phyloP scores from a whole-genome alignment of 768 basidiomycete genomes.

The Agaricus sinodeliciosus region DNA sequence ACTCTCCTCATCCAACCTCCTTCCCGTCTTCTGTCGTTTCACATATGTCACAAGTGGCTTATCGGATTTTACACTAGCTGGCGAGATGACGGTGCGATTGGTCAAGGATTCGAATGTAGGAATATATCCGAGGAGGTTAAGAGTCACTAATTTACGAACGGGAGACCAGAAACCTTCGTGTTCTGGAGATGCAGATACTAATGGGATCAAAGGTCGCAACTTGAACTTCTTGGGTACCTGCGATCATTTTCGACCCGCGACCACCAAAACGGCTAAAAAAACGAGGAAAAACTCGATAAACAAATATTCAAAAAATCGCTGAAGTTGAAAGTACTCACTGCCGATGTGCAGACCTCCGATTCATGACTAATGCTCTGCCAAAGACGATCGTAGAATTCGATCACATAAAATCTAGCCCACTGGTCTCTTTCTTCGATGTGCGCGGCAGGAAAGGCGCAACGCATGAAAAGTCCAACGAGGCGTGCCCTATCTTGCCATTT shows the following conservation, averaged over 20 bases:
- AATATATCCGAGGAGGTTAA: slow-evolving; percentile 26
- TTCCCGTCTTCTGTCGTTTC: slow-evolving; percentile 40
- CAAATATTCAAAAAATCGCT: neutral
- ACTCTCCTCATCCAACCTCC: slow-evolving; percentile 16
- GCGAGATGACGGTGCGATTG: slow-evolving; percentile 12
- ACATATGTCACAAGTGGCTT: slow-evolving; percentile 47
- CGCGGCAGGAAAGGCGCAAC: slow-evolving; percentile 54
- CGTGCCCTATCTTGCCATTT: slow-evolving; percentile 57
- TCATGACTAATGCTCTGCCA: slow-evolving; percentile 52
- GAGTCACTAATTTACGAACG: slow-evolving; percentile 22
- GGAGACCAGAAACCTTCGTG: slow-evolving; percentile 27
- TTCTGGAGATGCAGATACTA: neutral
- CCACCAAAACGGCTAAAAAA: slow-evolving; percentile 19
- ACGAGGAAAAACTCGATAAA: neutral
- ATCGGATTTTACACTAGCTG: slow-evolving; percentile 3
- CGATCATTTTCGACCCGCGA: slow-evolving; percentile 30
- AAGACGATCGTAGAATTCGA: slow-evolving; percentile 48
- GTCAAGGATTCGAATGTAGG: slow-evolving; percentile 14
- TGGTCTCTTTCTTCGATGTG: slow-evolving; percentile 52
- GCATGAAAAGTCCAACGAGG: slow-evolving; percentile 58
- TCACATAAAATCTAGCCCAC: slow-evolving; percentile 53
- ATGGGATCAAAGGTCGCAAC: slow-evolving; percentile 12
- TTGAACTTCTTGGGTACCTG: slow-evolving; percentile 24
- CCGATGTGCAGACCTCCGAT: slow-evolving; percentile 55
- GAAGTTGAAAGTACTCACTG: slow-evolving; percentile 26